Conservation (phyloP, 352 stramenopile genomes). For the Saprolegnia diclina region DNA sequence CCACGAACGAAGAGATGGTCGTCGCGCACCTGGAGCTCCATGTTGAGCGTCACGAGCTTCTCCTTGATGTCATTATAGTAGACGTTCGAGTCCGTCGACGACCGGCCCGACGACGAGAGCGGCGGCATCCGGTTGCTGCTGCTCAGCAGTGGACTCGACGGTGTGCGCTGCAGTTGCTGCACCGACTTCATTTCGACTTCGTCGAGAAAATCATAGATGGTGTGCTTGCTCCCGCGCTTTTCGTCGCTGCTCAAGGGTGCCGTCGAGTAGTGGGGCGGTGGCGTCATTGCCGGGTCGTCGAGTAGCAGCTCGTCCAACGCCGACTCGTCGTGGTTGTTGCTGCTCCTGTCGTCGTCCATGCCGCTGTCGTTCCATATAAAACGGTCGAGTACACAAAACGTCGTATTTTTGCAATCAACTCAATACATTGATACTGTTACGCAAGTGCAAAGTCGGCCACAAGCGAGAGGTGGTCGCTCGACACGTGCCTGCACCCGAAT, state of each 20-base stretch:
- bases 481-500: constrained; percentile 31
- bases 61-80: constrained; percentile 73
- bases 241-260: background rate
- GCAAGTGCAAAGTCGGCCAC: constrained; percentile 47
- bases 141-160: constrained; percentile 28
- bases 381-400: background rate
- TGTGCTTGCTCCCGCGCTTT: constrained; percentile 27
- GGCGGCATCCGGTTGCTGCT: constrained; percentile 36
- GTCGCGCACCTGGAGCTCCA: constrained; percentile 59
- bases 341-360: background rate
- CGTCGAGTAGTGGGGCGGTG: constrained; percentile 36
- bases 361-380: background rate
- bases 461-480: constrained; percentile 64
- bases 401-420: background rate
- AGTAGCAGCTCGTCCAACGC: constrained; percentile 33
- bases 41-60: constrained; percentile 68
- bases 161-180: constrained; percentile 37
- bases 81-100: constrained; percentile 35
- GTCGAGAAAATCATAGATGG: constrained; percentile 80
- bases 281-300: constrained; percentile 37
- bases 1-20: no score
- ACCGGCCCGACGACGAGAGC: constrained; percentile 27
- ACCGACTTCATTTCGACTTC: constrained; percentile 59
- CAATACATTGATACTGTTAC: background rate
- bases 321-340: background rate